Evolutionary conservation across 208 protist species (phyloP), one percentile per base, ranked within the genome.

Genomic region (Trypanosoma mega): DNA sequence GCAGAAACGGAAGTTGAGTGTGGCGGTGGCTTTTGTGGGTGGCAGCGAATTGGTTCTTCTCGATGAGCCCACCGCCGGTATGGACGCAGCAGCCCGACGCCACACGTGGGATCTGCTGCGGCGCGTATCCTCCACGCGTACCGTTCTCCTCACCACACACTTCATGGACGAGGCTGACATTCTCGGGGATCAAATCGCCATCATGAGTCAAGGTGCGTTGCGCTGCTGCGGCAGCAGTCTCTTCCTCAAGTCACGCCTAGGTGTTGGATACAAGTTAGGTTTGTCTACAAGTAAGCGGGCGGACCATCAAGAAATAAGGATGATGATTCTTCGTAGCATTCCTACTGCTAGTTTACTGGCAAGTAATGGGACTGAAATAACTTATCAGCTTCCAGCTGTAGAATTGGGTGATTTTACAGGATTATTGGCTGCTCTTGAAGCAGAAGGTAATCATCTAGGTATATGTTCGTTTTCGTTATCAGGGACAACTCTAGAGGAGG

Each of bases 151-250:
- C 20, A 78, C 72, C 0, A 90, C 87, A n/a, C 93, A 97, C 54
- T 90, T 75, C 66, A 96, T 98, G 91, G 94, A 98, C 55, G 96
- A 98, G 65, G 96, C 96, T 7, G 93, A 98, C 54, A 61, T 91
- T 27, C 80, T 99, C 9, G 82, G 85, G 29, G 82, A 98, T 68
- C 76, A 80, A 21, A 94, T 98, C 47, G 94, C 86, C 1, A 98
- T 99, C 52, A 93, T 99, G 79, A 79, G 74, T 29, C 31, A 65
- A 29, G 85, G 88, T 46, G 33, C 47, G 8, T 48, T 93, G 43
- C 63, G 78, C 43, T 92, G 85, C 67, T 46, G 52, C 24, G 86
- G 86, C 20, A 85, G 69, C 47, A 77, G 52, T 18, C 20, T 81
- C 21, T 85, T 90, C 41, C 74, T 92, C 52, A 82, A 83, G 46